Evolutionary conservation across 768 basidiomycete species (phyloP).

Genomic region (Leccinum disarticulatum): DNA sequence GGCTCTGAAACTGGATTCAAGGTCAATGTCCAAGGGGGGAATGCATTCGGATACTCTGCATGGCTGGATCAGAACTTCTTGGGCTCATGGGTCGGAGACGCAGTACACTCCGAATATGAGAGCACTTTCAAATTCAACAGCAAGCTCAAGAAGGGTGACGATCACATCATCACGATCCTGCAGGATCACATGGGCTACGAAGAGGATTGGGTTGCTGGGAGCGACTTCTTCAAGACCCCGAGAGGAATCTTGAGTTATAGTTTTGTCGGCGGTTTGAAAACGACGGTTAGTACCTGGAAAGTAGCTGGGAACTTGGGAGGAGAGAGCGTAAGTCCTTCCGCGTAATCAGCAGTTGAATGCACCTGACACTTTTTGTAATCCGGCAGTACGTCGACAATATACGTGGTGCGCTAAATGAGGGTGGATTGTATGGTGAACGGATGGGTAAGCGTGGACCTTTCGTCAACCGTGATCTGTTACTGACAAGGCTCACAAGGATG

Average conservation of each 20-base stretch:
- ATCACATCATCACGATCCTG: constrained; percentile 48
- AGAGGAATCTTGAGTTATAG: constrained; percentile 49
- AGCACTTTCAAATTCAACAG: constrained; percentile 16
- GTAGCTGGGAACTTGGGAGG: constrained; percentile 51
- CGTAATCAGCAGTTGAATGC: neutral
- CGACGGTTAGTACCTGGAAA: constrained; percentile 46
- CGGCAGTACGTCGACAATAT: constrained; percentile 46
- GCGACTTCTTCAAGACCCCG: constrained; percentile 48
- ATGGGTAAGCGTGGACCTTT: constrained; percentile 29
- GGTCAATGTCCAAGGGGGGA: constrained; percentile 42
- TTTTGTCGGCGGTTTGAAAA: constrained; percentile 41
- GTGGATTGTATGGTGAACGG: constrained; percentile 56
- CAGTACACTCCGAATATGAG: constrained; percentile 13
- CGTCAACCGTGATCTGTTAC: neutral
- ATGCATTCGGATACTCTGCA: constrained; percentile 48
- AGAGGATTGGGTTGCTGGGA: constrained; percentile 42
- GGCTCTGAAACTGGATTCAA: constrained; percentile 46
- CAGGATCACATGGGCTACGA: constrained; percentile 58
- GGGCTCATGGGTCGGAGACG: constrained; percentile 37
- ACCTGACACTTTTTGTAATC: neutral
- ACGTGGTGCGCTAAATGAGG: constrained; percentile 60
- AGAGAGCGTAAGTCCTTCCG: constrained; percentile 35
- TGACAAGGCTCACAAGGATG: constrained; percentile 30
- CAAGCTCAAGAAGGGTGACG: constrained; percentile 23
- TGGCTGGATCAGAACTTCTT: constrained; percentile 50